Evolutionary conservation across 192 early-diverging fungal genomes (phyloP), one percentile per base, ranked within the genome.

Genomic region (Coemansia sp.): DNA sequence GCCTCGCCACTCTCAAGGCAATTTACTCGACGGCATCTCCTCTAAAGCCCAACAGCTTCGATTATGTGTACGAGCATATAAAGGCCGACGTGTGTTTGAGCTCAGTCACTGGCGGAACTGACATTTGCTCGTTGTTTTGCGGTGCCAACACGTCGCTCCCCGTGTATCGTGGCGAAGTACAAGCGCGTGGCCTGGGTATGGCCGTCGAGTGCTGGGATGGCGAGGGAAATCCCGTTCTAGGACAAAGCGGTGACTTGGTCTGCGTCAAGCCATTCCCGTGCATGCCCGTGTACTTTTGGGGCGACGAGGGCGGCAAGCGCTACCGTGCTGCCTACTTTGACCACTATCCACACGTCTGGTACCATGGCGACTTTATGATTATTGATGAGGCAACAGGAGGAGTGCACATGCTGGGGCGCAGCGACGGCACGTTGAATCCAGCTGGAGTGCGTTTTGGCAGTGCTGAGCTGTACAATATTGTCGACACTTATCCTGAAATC

Each of bases 271-370:
- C 95, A 6, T 99, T 99, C 87, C 97, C 97, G 5, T 93, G 93
- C 76, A 98, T 98, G 97, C 97, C 97, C 34, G 93, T 96, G 2
- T 91, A 85, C 67, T 95, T 99, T 83, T 99, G 92, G 90, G 88
- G 91, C 61, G 95, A 99, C 74, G 70, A 82, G 1, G 84, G 78
- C 13, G 79, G 86, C 68, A 68, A 77, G 53, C 93, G 94, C 76
- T 99, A 99, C 82, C 86, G 66, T 61, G 69, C 74, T 9, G 94
- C 97, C 0, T 99, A 99, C 79, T 99, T 99, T 86, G 84, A 86
- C 32, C 86, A 90, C 50, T 94, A 94, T 72, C 76, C 86, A 1
- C 78, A 88, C 67, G 87, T 96, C 31, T 99, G 97, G 97, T 94
- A 95, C 83, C 95, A 99, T 73, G 95, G 96, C 29, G 95, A 99